Base-by-base conservation (phyloP, 1,284 basidiomycete genomes). In the Apiotrichum akiyoshidainum region DNA sequence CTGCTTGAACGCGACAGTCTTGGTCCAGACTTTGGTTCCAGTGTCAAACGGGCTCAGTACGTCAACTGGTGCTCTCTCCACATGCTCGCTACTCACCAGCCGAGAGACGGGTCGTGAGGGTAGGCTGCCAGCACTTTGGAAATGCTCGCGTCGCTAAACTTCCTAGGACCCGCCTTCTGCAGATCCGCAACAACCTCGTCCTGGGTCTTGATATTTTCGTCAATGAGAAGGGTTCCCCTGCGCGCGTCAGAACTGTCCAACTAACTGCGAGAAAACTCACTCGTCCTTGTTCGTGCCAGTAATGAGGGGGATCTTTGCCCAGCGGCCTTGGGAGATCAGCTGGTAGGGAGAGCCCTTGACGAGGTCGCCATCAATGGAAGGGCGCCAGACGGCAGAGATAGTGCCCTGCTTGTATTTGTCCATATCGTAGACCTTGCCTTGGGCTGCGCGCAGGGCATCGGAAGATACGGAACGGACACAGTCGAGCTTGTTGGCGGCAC, bases 11-110 rank as follows among this genome's bases (percentile, higher is more conserved):
- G 26, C 26, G 26, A 31, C 26, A 31, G 26, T 31, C 26, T 31
- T 31, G 26, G 4, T 7, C 3, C 3, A 31, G 26, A 7, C 7
- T 31, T 73, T 56, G 58, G 73, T 73, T 26, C 74, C 75, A 1
- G 72, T 74, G 21, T 60, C 67, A 57, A 67, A 77, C 2, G 75
- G 75, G 39, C 26, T 31, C 4, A 31, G 26, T 4, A 4, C 7
- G 26, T 31, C 26, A 31, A 31, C 26, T 7, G 4, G 7, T 31
- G 26, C 7, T 31, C 26, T 31, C 7, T 7, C 7, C 26, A 31
- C 26, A 4, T 7, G 26, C 26, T 31, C 26, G 26, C 7, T 31
- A 31, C 26, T 31, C 26, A 31, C 26, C 66, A 68, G 19, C 73
- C 74, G 1, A 64, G 53, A 7, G 67, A 45, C 0, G 70, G 61